Evolutionary conservation across 2,329 filamentous ascomycete genomes (phyloP).

Genomic region (Biscogniauxia marginata): DNA sequence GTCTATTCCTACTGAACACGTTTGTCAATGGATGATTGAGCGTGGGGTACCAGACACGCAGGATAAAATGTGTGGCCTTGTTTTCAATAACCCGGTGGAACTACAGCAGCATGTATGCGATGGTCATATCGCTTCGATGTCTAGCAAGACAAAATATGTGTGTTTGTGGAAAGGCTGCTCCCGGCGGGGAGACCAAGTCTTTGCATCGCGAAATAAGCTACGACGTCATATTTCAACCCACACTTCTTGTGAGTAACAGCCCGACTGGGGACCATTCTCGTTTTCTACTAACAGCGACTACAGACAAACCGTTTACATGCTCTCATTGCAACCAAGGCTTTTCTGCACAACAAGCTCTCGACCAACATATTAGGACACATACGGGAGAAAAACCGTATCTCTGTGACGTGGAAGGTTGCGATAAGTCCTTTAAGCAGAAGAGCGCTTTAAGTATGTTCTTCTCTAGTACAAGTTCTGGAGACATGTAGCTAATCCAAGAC

Average conservation of each 20-base stretch:
- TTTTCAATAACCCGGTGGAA: conserved; percentile 21
- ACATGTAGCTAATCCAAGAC: conserved; percentile 12
- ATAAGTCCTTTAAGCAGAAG: conserved; percentile 63
- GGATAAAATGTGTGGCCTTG: conserved; percentile 21
- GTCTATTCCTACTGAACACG: conserved; percentile 1
- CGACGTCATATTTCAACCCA: conserved; percentile 34
- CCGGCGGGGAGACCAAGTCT: conserved; percentile 26
- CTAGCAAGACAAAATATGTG: conserved; percentile 28
- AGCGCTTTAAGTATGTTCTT: conserved; percentile 59
- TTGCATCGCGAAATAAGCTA: conserved; percentile 33
- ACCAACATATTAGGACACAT: conserved; percentile 66
- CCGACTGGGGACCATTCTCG: not conserved
- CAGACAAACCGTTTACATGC: conserved; percentile 61
- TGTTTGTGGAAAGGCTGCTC: conserved; percentile 32
- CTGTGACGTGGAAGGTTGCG: conserved; percentile 51
- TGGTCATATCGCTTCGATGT: conserved; percentile 23
- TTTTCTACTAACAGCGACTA: conserved; percentile 17
- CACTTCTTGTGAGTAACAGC: conserved; percentile 27
- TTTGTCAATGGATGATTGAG: conserved; percentile 28
- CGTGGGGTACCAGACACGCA: conserved; percentile 5
- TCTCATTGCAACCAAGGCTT: conserved; percentile 55
- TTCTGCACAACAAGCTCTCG: conserved; percentile 66
- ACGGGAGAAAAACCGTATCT: conserved; percentile 63
- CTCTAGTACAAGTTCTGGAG: not conserved
- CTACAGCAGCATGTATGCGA: conserved; percentile 29